Conservation (phyloP, 495 filamentous ascomycete genomes). For the Chaetomidium leptoderma region DNA sequence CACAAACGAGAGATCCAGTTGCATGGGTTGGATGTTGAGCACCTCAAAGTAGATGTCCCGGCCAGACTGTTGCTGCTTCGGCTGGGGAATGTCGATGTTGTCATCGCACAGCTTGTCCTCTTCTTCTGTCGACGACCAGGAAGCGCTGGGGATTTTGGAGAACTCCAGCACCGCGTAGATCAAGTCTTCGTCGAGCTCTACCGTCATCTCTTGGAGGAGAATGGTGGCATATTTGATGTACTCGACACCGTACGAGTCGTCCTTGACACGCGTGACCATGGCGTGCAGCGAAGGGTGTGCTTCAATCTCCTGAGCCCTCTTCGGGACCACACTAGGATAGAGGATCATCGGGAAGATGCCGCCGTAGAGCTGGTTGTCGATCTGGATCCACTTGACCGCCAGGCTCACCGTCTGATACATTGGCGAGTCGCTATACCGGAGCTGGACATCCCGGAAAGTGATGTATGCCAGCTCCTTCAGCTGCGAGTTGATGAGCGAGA, state of each 20-base stretch:
- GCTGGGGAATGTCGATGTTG: slow-evolving; percentile 84
- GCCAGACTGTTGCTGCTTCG: slow-evolving; percentile 71
- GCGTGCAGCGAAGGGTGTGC: slow-evolving; percentile 90
- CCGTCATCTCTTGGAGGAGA: slow-evolving; percentile 93
- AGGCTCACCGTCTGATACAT: slow-evolving; percentile 86
- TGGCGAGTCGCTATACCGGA: slow-evolving; percentile 87
- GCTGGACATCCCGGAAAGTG: slow-evolving; percentile 86
- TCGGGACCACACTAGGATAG: slow-evolving; percentile 97
- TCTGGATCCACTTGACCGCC: slow-evolving; percentile 96
- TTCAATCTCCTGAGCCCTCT: slow-evolving; percentile 95
- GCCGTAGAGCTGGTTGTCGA: slow-evolving; percentile 97
- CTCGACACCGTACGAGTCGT: slow-evolving; percentile 94
- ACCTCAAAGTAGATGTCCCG: slow-evolving; percentile 98
- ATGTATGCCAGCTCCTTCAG: slow-evolving; percentile 89
- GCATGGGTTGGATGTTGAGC: slow-evolving; percentile 94
- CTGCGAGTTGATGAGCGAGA: slow-evolving; percentile 90
- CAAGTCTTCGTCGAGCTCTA: slow-evolving; percentile 97
- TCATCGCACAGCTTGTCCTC: slow-evolving; percentile 87
- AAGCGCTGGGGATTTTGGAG: slow-evolving; percentile 88
- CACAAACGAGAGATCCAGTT: slow-evolving; percentile 94
- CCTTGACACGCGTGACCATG: slow-evolving; percentile 90
- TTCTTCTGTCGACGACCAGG: slow-evolving; percentile 74
- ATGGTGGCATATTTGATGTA: slow-evolving; percentile 98
- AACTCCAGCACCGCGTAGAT: slow-evolving; percentile 94
- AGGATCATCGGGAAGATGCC: slow-evolving; percentile 96